Conservation (phyloP, 192 early-diverging fungal species). For the Linnemannia zychae region DNA sequence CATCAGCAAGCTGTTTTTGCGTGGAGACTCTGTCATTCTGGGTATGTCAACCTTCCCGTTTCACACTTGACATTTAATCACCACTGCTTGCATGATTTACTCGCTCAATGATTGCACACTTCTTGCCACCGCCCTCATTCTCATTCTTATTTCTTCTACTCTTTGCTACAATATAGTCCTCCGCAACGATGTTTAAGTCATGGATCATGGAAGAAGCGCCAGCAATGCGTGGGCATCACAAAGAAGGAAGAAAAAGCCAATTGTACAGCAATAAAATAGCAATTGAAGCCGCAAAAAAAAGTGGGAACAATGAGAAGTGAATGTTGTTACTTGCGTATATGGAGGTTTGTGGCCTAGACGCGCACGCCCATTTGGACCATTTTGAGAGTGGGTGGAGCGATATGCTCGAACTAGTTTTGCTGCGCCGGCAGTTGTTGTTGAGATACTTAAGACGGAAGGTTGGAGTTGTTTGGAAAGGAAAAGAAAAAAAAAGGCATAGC, state of each 20-base stretch:
- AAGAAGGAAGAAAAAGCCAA: not conserved
- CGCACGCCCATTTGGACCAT: no score
- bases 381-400: no score
- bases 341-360: no score
- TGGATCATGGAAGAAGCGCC: not conserved
- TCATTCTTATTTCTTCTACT: not conserved
- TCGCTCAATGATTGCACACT: not conserved
- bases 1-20: constrained; percentile 98
- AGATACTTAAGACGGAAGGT: no score
- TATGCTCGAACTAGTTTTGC: no score
- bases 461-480: no score
- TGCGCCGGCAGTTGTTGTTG: no score
- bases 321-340: no score
- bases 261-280: not conserved
- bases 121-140: not conserved
- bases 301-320: not conserved
- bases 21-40: constrained; percentile 95
- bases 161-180: constrained; percentile 24
- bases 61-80: not conserved
- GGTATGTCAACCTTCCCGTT: constrained; percentile 59
- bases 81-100: not conserved
- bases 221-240: not conserved
- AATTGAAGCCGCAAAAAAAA: not conserved
- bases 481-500: no score
- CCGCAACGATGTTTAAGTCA: constrained; percentile 44